These are phyloP conservation scores for Wickerhamiella australiensis DNA, from an alignment of 805 yeast genomes.

Conservation along the genomic window DNA sequence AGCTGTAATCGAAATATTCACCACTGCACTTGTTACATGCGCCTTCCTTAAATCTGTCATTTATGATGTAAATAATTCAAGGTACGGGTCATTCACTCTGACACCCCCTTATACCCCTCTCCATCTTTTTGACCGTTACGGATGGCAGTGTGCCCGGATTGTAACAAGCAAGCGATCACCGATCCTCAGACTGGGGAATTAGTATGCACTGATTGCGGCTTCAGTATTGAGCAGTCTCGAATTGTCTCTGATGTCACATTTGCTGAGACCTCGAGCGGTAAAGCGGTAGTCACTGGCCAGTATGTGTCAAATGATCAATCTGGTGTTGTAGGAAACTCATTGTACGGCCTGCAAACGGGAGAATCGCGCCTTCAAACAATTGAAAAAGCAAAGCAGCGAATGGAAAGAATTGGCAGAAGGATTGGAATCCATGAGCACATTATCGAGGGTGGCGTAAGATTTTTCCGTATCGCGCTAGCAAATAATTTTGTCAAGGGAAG, in stretches of 20 bases:
- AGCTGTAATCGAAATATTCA: too few species aligned
- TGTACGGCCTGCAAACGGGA: conserved; percentile 32
- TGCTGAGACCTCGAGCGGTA: conserved; percentile 86
- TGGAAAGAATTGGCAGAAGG: conserved; percentile 68
- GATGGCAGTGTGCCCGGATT: conserved; percentile 4
- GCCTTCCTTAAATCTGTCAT: too few species aligned
- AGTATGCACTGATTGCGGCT: conserved; percentile 1
- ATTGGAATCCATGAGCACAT: conserved; percentile 72
- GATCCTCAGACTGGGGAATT: background rate
- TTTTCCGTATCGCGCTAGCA: conserved; percentile 79
- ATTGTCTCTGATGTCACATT: conserved; percentile 92
- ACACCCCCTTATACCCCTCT: background rate
- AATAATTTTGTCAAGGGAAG: conserved; percentile 95
- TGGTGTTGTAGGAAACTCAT: conserved; percentile 55
- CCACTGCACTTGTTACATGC: too few species aligned
- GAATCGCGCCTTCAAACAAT: conserved; percentile 86
- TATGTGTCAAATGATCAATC: conserved; percentile 79
- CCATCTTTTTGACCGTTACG: background rate
- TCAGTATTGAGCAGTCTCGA: conserved; percentile 30
- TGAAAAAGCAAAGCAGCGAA: conserved; percentile 67
- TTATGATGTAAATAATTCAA: too few species aligned
- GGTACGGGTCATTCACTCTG: background rate
- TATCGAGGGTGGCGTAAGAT: conserved; percentile 73
- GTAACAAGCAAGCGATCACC: background rate
- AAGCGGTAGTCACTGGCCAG: conserved; percentile 91